These are phyloP conservation scores for Psilocybe tampanensis DNA, from an alignment of 768 basidiomycete genomes.

Conservation along the genomic window DNA sequence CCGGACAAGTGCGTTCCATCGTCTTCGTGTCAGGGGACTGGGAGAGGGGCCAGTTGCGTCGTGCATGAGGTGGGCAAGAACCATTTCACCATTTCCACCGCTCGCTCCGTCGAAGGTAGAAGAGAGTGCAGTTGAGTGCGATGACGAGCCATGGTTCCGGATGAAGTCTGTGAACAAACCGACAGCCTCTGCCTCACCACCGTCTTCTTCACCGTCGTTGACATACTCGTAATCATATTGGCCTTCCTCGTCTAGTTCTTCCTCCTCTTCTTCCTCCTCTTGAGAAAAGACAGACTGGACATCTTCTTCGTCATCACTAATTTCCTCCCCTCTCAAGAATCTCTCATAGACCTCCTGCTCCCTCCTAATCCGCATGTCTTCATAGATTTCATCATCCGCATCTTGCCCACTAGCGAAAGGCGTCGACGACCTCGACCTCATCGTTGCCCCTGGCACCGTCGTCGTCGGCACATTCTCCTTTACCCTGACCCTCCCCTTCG, in stretches of 20 bases:
- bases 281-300: conserved; percentile 18
- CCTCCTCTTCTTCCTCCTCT: conserved; percentile 23
- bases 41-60: conserved; percentile 10
- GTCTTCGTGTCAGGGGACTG: conserved; percentile 22
- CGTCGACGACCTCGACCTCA: not conserved
- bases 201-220: conserved; percentile 17
- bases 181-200: conserved; percentile 42
- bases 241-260: conserved; percentile 23
- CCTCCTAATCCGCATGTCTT: conserved; percentile 22
- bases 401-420: conserved; percentile 19
- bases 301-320: conserved; percentile 43
- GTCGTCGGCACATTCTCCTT: conserved; percentile 3
- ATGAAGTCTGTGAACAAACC: conserved; percentile 59
- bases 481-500: conserved; percentile 18
- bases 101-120: conserved; percentile 24
- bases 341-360: conserved; percentile 50
- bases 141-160: conserved; percentile 16
- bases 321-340: conserved; percentile 63
- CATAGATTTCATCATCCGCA: conserved; percentile 29
- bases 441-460: no score
- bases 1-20: conserved; percentile 22
- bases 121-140: conserved; percentile 32
- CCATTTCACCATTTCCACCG: conserved; percentile 20
- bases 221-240: conserved; percentile 26
- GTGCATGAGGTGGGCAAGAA: conserved; percentile 28